Evolutionary conservation across 176 grass and related monocot species (phyloP).

Genomic region (Leersia perrieri): DNA sequence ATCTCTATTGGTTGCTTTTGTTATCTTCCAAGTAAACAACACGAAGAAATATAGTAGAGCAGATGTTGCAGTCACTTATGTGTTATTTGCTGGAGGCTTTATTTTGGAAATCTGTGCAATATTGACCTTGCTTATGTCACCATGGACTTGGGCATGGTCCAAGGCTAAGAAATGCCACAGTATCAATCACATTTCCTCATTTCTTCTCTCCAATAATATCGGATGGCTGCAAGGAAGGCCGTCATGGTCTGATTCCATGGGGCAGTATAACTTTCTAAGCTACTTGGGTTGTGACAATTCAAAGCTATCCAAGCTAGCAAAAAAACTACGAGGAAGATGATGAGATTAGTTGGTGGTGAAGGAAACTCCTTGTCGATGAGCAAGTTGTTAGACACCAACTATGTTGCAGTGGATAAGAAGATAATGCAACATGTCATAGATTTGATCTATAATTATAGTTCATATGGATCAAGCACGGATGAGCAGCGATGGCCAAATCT

Average conservation of each 20-base stretch:
- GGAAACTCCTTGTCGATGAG: background rate
- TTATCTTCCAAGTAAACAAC: background rate
- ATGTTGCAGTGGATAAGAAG: background rate
- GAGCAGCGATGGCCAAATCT: background rate
- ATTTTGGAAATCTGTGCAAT: no score
- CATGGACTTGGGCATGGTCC: background rate
- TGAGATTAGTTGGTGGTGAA: background rate
- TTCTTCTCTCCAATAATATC: background rate
- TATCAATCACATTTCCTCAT: background rate
- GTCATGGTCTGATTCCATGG: background rate
- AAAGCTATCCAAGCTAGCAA: background rate
- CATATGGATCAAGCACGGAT: background rate
- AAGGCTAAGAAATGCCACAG: background rate
- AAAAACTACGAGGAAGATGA: background rate
- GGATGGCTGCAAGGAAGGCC: background rate
- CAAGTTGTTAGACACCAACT: background rate
- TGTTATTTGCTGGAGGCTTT: background rate
- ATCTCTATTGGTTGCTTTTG: background rate
- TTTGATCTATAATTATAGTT: background rate
- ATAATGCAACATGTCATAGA: background rate
- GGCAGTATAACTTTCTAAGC: background rate
- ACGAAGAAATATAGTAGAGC: background rate
- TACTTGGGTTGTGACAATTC: background rate
- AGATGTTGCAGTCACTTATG: background rate
- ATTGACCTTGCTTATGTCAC: no score